Conservation (phyloP, 306 rosid genomes). For the Vigna radiata region DNA sequence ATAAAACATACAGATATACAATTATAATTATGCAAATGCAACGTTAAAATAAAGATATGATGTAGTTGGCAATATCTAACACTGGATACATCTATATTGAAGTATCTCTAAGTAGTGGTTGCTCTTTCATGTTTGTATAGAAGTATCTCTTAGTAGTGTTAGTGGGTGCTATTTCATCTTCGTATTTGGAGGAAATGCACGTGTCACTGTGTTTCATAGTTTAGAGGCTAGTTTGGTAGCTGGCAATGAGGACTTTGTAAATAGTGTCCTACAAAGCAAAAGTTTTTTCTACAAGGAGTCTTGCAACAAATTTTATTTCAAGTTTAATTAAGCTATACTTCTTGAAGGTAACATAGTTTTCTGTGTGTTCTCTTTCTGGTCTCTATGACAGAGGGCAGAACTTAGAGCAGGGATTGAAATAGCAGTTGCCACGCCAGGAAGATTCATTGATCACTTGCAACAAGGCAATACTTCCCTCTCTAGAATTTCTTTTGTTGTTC, state of each 20-base stretch:
- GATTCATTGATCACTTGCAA: constrained; percentile 89
- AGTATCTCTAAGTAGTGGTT: no score
- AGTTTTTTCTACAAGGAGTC: background rate
- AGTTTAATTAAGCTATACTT: background rate
- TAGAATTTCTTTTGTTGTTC: constrained; percentile 82
- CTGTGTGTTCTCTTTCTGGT: constrained; percentile 44
- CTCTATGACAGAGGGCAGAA: constrained; percentile 71
- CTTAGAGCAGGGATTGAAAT: constrained; percentile 82
- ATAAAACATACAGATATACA: background rate
- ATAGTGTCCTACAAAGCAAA: constrained; percentile 1
- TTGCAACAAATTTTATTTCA: background rate
- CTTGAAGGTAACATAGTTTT: background rate
- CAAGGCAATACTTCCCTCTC: constrained; percentile 84
- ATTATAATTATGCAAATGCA: background rate
- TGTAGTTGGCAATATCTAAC: no score
- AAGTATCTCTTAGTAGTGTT: no score
- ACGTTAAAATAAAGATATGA: no score
- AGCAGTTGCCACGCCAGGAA: constrained; percentile 91
- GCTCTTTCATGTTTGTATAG: background rate
- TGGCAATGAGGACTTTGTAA: background rate
- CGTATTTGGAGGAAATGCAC: background rate
- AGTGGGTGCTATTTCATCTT: background rate
- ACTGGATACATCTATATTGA: no score
- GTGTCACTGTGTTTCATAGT: background rate
- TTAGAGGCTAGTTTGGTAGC: constrained; percentile 14